Evolutionary conservation across 116 monocot species (phyloP).

Genomic region (Iris pallida): DNA sequence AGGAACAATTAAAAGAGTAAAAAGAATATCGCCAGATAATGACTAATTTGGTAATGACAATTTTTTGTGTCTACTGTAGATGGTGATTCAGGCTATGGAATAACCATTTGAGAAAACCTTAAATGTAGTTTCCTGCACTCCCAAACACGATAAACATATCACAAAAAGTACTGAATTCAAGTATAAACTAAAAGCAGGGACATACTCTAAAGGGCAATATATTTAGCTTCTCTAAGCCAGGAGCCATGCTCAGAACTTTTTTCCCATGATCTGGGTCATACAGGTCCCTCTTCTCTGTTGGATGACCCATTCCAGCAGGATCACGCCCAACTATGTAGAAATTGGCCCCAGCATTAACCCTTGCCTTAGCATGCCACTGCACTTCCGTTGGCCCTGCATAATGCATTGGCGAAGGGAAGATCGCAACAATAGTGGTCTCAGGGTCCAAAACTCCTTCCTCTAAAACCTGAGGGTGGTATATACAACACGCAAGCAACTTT

Average conservation of each 20-base stretch:
- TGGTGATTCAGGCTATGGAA: neutral
- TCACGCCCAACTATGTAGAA: slow-evolving; percentile 99
- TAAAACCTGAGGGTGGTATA: slow-evolving; percentile 47
- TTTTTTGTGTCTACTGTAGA: too few relatives aligned
- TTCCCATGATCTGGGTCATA: slow-evolving; percentile 99
- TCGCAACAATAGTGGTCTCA: slow-evolving; percentile 81
- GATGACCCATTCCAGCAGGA: slow-evolving; percentile 97
- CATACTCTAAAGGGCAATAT: slow-evolving; percentile 92
- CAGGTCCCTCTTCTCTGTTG: slow-evolving; percentile 83
- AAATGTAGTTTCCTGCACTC: neutral
- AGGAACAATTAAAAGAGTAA: neutral
- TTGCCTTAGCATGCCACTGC: slow-evolving; percentile 98
- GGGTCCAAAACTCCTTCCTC: slow-evolving; percentile 97
- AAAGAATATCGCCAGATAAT: neutral
- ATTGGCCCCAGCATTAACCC: slow-evolving; percentile 96
- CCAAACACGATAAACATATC: neutral
- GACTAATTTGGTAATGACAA: too few relatives aligned
- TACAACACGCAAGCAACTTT: neutral
- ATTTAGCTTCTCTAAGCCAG: slow-evolving; percentile 88
- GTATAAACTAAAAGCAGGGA: neutral
- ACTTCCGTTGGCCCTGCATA: slow-evolving; percentile 99
- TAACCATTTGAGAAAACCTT: neutral
- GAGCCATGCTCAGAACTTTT: slow-evolving; percentile 96
- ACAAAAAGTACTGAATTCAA: neutral
- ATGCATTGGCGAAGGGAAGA: slow-evolving; percentile 99